Evolutionary conservation across 2,329 filamentous ascomycete genomes (phyloP).

Genomic region (Orbilia blumenaviensis): DNA sequence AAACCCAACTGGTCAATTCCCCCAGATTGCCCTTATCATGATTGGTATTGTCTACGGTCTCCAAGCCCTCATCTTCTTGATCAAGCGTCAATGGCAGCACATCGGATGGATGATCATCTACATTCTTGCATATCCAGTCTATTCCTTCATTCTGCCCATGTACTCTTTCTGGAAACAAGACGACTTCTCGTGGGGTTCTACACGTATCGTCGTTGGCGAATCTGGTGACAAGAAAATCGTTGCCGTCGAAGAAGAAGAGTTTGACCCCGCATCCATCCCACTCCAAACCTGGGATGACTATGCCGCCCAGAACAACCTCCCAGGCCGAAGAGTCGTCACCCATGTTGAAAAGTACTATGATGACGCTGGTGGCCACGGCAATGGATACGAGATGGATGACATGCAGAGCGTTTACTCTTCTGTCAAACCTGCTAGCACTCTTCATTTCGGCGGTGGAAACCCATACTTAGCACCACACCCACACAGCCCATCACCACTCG

Average conservation of each 20-base stretch:
- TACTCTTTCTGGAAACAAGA: conserved; percentile 99
- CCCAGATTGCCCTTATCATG: conserved; percentile 86
- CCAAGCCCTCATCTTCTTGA: conserved; percentile 93
- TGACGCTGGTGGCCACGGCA: conserved; percentile 66
- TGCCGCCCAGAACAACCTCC: conserved; percentile 82
- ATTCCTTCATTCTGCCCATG: conserved; percentile 86
- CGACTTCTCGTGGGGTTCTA: conserved; percentile 99
- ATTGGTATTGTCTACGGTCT: conserved; percentile 92
- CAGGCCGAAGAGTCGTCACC: conserved; percentile 80
- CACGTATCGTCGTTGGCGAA: conserved; percentile 94
- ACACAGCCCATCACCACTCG: conserved; percentile 75
- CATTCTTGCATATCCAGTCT: conserved; percentile 91
- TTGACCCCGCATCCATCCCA: conserved; percentile 90
- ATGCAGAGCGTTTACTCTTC: conserved; percentile 97
- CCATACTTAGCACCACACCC: conserved; percentile 80
- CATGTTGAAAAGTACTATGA: conserved; percentile 75
- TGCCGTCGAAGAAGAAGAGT: conserved; percentile 82
- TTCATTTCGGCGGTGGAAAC: conserved; percentile 69
- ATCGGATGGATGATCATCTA: conserved; percentile 99
- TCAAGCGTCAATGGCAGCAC: conserved; percentile 98
- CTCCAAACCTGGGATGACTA: conserved; percentile 98
- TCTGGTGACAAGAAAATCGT: conserved; percentile 91
- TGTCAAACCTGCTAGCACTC: conserved; percentile 82
- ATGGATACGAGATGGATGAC: conserved; percentile 91
- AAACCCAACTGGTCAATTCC: conserved; percentile 76